Evolutionary conservation across 805 yeast species (phyloP), one percentile per base, ranked within the genome.

Genomic region (Pichia ethanolica): DNA sequence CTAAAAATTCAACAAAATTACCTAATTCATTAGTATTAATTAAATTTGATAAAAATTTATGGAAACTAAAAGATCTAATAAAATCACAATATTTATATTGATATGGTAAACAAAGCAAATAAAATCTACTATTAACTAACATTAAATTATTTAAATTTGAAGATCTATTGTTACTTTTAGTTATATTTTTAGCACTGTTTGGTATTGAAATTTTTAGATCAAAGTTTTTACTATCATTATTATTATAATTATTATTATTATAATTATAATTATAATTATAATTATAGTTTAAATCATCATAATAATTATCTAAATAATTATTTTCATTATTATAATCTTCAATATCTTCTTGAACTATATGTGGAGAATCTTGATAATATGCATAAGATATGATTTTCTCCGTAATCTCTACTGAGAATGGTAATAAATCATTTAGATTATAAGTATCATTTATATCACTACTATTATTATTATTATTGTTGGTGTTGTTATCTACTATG

Each of bases 51-150:
- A 87, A 71, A 57, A 89, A 83, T 57, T 74, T 78, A 63, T 83
- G 86, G 59, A 89, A 89, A 10, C 89, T 75, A 50, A 81, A 86
- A 5, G 96, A 91, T 39, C 93, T 78, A 53, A 87, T 83, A 67
- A 89, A 85, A 45, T 78, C 77, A 53, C 86, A 82, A 58, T 83
- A 83, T 56, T 78, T 77, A 66, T 83, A 84, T 30, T 81, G 66
- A 53, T 81, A 76, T 53, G 82, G 77, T 44, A 75, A 67, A 35
- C 82, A 75, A 33, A 83, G 68, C 50, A 77, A 75, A 59, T 81
- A 75, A 60, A 83, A 78, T 13, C 79, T 74, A 56, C 74, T 77
- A 59, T 78, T 77, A 20, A 84, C 80, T 4, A 79, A 53, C 36
- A 62, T 52, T 41, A 67, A 56, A 34, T 56, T 54, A 41, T 59